Evolutionary conservation across 2,329 filamentous ascomycete species (phyloP), one percentile per base, ranked within the genome.

Genomic region (Fusarium haematococcum): DNA sequence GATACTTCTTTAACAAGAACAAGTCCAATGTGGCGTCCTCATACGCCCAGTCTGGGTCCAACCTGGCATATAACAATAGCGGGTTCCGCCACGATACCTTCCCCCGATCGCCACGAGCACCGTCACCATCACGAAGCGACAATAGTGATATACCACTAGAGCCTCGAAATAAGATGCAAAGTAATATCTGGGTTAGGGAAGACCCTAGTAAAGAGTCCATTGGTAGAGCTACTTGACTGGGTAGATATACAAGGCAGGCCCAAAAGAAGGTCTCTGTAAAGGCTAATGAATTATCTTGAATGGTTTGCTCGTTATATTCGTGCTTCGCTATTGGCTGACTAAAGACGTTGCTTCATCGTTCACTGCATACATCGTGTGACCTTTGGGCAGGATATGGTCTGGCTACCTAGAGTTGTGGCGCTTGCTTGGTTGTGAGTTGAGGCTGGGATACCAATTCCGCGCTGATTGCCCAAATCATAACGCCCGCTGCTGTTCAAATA

Each of bases 111-210:
- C 54, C 62, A 2, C 60, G 69, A n/a, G 60, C 59, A 5, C 57
- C 56, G 0, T 50, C 75, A 0, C 58, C 69, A 5, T 73, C 69
- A 1, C 48, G 32, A 4, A 62, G 68, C 6, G 69, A 75, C 5
- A 71, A 73, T n/a, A 76, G 74, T 35, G 74, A 77, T 7, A 76
- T 77, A 6, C 75, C 74, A 0, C 23, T 76, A 7, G 74, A 75
- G 18, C 64, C 67, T 3, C 62, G 57, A 1, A 71, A 62, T 3
- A 66, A 73, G 11, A 63, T 62, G 35, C 62, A 35, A 60, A 4
- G 61, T 58, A 5, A 71, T 67, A n/a, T 57, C 14, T 71, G 69
- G 69, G 57, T 63, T 16, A 54, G 57, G 0, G 71, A 73, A 11
- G 65, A 54, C n/a, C 54, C 11, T 1, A 70, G 39, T 16, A n/a